Percentiles rank a stretch among this genome's conserved stretches.
Conservation (phyloP, 768 basidiomycete species). For the Kondoa malvinella region DNA sequence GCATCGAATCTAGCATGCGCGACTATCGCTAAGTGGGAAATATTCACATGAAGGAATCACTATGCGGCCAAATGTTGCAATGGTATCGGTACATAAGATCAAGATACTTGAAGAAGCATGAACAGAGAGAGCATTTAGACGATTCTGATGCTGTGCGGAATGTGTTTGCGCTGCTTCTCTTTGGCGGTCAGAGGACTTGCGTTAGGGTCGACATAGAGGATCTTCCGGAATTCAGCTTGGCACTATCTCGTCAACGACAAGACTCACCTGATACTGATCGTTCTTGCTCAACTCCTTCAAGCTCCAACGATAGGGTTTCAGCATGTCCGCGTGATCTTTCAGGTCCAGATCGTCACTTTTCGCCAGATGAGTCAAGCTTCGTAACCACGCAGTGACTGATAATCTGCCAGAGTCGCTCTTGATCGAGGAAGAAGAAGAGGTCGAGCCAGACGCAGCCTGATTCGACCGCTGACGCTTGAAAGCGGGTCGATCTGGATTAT, state of each 20-base stretch:
- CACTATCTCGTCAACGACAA: too few species aligned
- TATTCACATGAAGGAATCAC: too few species aligned
- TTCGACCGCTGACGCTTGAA: background rate
- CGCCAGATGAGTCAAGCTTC: background rate
- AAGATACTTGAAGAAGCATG: too few species aligned
- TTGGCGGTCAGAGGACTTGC: background rate
- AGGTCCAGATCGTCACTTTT: background rate
- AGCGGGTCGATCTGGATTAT: background rate
- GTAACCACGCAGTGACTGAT: background rate
- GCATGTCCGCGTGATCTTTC: conserved; percentile 12
- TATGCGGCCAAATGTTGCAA: too few species aligned
- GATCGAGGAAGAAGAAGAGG: background rate
- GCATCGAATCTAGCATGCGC: too few species aligned
- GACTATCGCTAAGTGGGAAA: too few species aligned
- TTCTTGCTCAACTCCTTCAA: conserved; percentile 14
- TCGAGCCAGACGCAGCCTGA: background rate
- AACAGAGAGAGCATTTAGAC: too few species aligned
- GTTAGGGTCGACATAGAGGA: conserved; percentile 7
- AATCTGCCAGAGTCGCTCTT: background rate
- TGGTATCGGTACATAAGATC: too few species aligned
- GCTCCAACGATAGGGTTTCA: conserved; percentile 18
- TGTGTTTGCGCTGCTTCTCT: background rate
- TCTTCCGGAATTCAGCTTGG: background rate
- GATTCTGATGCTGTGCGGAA: background rate
- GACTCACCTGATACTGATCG: conserved; percentile 22